Base-by-base conservation (phyloP, 2,329 filamentous ascomycete species). In the Lecanicillium sp. region DNA sequence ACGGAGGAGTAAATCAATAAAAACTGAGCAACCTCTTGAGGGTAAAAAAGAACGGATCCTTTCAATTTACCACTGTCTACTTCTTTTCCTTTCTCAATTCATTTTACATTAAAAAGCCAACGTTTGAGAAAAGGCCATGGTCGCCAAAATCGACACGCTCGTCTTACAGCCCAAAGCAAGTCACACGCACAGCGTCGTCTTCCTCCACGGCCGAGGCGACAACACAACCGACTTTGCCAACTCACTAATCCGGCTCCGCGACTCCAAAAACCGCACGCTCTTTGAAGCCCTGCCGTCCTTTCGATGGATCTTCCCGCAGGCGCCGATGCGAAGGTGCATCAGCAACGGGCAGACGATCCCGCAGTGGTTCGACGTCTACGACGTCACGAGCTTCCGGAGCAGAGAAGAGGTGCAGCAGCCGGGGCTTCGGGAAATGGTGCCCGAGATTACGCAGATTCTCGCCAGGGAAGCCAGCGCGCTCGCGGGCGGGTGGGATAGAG, bases 321-420 rank as follows among this genome's bases (percentile, higher is more conserved):
- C 68, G 2, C 60, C 61, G 10, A 17, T 50, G 27, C 49, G 53
- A 37, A 29, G 52, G 36, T 47, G 52, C 33, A 34, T 17, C 19
- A 36, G 44, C 35, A 33, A 45, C 27, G 47, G 49, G 35, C 50
- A 57, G 18, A 43, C 49, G 7, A 40, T 47, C 40, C 57, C 61
- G 8, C 66, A 71, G 46, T 75, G 70, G 71, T 75, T 74, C 49
- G 69, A 75, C 47, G 59, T 72, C 27, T 68, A 60, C 56, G 65
- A 67, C 36, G 53, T 63, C 1, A 47, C 54, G 14, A 53, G 67
- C 40, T 63, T 66, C 13, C 35, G 54, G 2, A 53, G 65, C n/a
- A 48, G 53, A 13, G 65, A 72, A 42, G 62, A 68, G 3, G 42
- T 68, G 4, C 68, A 72, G 47, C 49, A 50, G 0, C 44, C 52